Conservation (phyloP, 495 filamentous ascomycete species). For the Hypoxylon cercidicola region DNA sequence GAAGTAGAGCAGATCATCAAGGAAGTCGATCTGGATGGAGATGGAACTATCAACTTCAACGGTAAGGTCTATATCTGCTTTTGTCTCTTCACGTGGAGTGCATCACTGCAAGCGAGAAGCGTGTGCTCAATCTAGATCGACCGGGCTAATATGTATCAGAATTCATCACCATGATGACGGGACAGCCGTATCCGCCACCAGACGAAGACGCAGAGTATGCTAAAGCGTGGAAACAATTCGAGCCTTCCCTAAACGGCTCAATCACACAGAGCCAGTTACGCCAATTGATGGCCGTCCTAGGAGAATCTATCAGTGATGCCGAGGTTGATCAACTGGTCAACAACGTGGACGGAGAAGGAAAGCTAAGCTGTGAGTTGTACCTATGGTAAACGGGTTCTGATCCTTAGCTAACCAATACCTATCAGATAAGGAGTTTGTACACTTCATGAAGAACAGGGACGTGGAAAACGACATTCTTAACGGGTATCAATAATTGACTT, state of each 20-base stretch:
- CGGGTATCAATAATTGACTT: slow-evolving; percentile 36
- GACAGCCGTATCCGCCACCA: slow-evolving; percentile 39
- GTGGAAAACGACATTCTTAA: slow-evolving; percentile 43
- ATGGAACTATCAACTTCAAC: slow-evolving; percentile 52
- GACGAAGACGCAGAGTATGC: slow-evolving; percentile 39
- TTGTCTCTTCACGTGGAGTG: background rate
- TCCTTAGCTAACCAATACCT: slow-evolving; percentile 7
- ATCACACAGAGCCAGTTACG: slow-evolving; percentile 46
- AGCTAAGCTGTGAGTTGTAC: slow-evolving; percentile 44
- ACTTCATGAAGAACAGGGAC: slow-evolving; percentile 44
- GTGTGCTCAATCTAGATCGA: background rate
- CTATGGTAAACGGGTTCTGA: background rate
- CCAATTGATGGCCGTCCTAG: slow-evolving; percentile 42
- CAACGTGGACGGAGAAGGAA: slow-evolving; percentile 47
- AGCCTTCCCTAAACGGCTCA: slow-evolving; percentile 42
- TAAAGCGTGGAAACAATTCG: slow-evolving; percentile 43
- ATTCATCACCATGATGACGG: slow-evolving; percentile 54
- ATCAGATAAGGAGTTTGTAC: slow-evolving; percentile 46
- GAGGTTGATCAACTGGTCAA: slow-evolving; percentile 46
- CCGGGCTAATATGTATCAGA: slow-evolving; percentile 34
- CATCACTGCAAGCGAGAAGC: too few relatives aligned
- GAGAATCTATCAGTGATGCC: slow-evolving; percentile 42
- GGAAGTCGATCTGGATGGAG: slow-evolving; percentile 51
- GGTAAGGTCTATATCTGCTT: slow-evolving; percentile 43
- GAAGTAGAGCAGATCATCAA: slow-evolving; percentile 50